Percentiles rank a stretch among this genome's conserved stretches.
These are phyloP conservation scores for Penicillium frequentans DNA, from an alignment of 2,329 filamentous ascomycete genomes.

Conservation along the genomic window DNA sequence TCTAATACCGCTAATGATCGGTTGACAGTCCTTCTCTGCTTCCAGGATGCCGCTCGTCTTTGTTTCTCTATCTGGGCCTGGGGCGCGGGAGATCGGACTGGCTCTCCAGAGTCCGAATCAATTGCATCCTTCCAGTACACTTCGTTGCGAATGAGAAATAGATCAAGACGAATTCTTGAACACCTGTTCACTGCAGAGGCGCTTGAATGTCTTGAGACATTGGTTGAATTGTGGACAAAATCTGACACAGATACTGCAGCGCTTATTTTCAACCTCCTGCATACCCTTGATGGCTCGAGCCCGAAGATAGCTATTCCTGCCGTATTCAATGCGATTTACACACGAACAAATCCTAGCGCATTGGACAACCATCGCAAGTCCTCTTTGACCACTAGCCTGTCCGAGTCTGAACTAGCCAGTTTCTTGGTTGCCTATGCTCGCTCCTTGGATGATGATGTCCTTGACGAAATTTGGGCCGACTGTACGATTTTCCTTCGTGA, in stretches of 20 bases:
- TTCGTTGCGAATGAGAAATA: constrained; percentile 84
- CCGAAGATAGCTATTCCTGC: constrained; percentile 91
- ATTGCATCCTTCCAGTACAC: constrained; percentile 86
- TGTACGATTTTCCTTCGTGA: constrained; percentile 90
- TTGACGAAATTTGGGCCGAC: constrained; percentile 97
- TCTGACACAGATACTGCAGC: constrained; percentile 53
- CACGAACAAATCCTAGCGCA: constrained; percentile 79
- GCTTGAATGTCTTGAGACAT: constrained; percentile 87
- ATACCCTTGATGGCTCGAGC: constrained; percentile 85
- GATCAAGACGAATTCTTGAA: constrained; percentile 82
- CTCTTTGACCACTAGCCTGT: constrained; percentile 80
- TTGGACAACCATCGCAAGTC: constrained; percentile 80
- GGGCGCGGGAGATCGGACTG: constrained; percentile 59
- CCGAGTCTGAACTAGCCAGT: constrained; percentile 78
- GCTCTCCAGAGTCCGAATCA: constrained; percentile 63
- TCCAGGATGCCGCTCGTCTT: constrained; percentile 90
- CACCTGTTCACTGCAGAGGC: constrained; percentile 91
- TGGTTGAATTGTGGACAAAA: constrained; percentile 78
- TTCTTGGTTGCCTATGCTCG: constrained; percentile 89
- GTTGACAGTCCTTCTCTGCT: constrained; percentile 89
- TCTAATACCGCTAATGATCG: constrained; percentile 89
- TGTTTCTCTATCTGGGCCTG: constrained; percentile 96
- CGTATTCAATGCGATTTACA: constrained; percentile 95
- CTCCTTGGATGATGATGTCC: constrained; percentile 91
- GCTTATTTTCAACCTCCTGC: constrained; percentile 80